phyloP scores from a whole-genome alignment of 2,329 filamentous ascomycete genomes.

The Aspergillus niger region DNA sequence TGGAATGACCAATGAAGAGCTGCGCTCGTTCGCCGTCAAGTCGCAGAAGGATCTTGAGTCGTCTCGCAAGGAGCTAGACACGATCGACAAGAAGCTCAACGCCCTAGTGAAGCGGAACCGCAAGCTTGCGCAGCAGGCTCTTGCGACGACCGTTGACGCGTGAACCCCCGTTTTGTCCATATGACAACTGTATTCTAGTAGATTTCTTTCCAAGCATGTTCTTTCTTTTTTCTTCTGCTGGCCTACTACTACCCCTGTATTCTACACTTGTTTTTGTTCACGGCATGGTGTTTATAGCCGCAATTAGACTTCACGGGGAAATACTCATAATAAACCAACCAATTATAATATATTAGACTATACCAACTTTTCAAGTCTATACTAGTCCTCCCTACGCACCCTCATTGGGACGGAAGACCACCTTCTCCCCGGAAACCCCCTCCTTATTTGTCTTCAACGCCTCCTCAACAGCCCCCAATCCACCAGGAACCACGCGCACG shows the following conservation, averaged over 20 bases:
- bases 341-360: too few relatives aligned
- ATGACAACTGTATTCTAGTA: too few relatives aligned
- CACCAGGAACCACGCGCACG: conserved; percentile 29
- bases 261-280: too few relatives aligned
- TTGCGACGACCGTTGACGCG: conserved; percentile 25
- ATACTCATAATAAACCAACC: too few relatives aligned
- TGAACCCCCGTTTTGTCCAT: too few relatives aligned
- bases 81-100: conserved; percentile 46
- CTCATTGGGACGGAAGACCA: conserved; percentile 17
- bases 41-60: conserved; percentile 68
- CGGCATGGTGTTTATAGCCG: too few relatives aligned
- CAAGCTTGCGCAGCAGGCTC: conserved; percentile 46
- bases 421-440: conserved; percentile 24
- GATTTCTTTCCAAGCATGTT: too few relatives aligned
- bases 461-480: conserved; percentile 25
- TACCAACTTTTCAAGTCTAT: too few relatives aligned
- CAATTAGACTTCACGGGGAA: too few relatives aligned
- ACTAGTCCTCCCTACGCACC: not conserved
- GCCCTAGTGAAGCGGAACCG: conserved; percentile 46
- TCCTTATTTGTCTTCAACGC: conserved; percentile 22
- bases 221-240: too few relatives aligned
- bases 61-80: conserved; percentile 67
- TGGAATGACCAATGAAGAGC: conserved; percentile 44
- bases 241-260: too few relatives aligned
- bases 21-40: conserved; percentile 42